Conservation (phyloP, 78 protist species). For the Corallochytrium limacisporum region DNA sequence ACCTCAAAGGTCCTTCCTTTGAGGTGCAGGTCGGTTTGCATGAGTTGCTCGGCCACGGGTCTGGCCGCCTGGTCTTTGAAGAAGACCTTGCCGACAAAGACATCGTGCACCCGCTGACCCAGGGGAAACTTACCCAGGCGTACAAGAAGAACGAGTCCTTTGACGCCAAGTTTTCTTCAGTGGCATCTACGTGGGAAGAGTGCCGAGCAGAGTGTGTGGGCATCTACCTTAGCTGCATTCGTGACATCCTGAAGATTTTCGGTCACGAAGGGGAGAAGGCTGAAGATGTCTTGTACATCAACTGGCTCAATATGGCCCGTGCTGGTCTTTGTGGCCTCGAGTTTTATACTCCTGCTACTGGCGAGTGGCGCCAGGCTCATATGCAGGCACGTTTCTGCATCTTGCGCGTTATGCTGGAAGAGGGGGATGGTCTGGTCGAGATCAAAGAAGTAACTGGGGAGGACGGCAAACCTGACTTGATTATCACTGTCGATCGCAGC, state of each 20-base stretch:
- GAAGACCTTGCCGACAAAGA: not conserved
- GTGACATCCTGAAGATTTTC: constrained; percentile 34
- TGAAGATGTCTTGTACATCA: constrained; percentile 36
- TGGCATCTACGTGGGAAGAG: constrained; percentile 39
- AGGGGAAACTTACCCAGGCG: too few relatives aligned
- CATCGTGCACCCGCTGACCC: too few relatives aligned
- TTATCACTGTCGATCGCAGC: constrained; percentile 23
- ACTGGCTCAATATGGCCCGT: constrained; percentile 69
- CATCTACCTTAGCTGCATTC: constrained; percentile 24
- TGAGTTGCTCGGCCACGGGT: not conserved
- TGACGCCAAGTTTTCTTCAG: constrained; percentile 15
- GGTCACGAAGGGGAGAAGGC: constrained; percentile 16
- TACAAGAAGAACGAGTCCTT: constrained; percentile 54
- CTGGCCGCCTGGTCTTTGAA: not conserved
- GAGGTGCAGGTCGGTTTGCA: constrained; percentile 66
- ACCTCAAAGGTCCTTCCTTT: constrained; percentile 12
- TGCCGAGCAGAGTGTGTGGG: constrained; percentile 65
- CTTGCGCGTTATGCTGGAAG: constrained; percentile 35
- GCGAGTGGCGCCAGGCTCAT: constrained; percentile 48
- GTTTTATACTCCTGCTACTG: constrained; percentile 42
- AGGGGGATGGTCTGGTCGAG: constrained; percentile 26
- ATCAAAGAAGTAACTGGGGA: not conserved
- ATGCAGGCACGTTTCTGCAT: constrained; percentile 58
- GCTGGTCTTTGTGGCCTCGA: constrained; percentile 55
- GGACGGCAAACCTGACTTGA: not conserved